phyloP scores from a whole-genome alignment of 306 rosid genomes.

The Castanea sativa region DNA sequence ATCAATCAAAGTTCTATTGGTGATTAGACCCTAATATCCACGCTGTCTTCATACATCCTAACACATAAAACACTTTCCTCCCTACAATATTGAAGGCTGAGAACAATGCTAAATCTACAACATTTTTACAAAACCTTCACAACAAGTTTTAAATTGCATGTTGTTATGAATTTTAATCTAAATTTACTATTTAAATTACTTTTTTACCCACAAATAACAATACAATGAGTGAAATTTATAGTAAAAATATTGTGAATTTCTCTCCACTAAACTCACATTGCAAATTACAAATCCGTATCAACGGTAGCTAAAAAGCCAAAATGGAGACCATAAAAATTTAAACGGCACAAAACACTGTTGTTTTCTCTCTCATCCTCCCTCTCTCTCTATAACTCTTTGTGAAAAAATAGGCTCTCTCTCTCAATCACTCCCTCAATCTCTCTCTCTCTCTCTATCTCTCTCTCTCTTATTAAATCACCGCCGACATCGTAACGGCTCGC shows the following conservation, averaged over 20 bases:
- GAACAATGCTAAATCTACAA: accelerated
- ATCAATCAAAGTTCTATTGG: not conserved
- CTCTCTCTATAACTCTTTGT: not conserved
- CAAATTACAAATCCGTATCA: not conserved
- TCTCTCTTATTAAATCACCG: slow-evolving; percentile 1
- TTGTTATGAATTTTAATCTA: no score
- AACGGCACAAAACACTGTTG: slow-evolving; percentile 40
- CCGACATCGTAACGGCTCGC: slow-evolving; percentile 59
- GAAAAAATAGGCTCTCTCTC: not conserved
- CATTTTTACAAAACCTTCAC: accelerated
- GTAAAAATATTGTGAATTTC: accelerated
- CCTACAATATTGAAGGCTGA: no score
- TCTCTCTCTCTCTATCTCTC: not conserved
- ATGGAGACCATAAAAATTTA: slow-evolving; percentile 20
- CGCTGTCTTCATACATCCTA: not conserved
- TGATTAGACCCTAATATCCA: slow-evolving; percentile 9
- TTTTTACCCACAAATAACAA: accelerated
- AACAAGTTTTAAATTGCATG: no score
- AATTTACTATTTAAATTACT: no score
- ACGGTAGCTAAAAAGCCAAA: not conserved
- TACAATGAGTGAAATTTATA: accelerated
- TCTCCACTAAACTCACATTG: not conserved
- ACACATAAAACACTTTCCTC: not conserved
- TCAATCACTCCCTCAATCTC: not conserved
- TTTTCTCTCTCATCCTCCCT: not conserved